Conservation (phyloP, 2,329 filamentous ascomycete species). For the Chaetomium olivaceum region DNA sequence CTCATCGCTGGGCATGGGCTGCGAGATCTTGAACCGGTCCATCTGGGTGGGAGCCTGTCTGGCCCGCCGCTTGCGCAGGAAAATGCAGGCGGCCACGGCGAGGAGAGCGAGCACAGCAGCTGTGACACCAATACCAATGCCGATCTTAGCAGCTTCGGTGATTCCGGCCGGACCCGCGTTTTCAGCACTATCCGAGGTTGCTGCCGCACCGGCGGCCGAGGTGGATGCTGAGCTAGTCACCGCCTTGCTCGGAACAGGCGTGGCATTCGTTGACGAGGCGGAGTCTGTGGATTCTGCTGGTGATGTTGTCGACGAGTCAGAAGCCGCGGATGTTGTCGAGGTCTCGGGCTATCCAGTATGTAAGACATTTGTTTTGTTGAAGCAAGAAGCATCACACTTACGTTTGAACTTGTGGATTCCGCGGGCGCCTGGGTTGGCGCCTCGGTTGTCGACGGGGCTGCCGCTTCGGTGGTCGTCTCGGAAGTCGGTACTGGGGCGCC, state of each 20-base stretch:
- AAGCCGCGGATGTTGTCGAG: slow-evolving; percentile 10
- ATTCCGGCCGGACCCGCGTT: slow-evolving; percentile 31
- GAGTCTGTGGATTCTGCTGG: slow-evolving; percentile 3
- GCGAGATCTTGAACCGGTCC: slow-evolving; percentile 49
- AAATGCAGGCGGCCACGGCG: slow-evolving; percentile 43
- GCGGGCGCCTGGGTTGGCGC: slow-evolving; percentile 13
- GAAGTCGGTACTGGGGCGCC: slow-evolving; percentile 8
- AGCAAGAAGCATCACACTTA: not conserved
- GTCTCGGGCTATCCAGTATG: slow-evolving; percentile 13
- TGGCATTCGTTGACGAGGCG: slow-evolving; percentile 7
- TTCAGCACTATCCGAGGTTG: slow-evolving; percentile 14
- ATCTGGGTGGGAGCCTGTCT: slow-evolving; percentile 28
- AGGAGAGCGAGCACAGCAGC: slow-evolving; percentile 45
- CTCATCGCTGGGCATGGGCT: slow-evolving; percentile 52
- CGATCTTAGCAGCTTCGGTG: slow-evolving; percentile 49
- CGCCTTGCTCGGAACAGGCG: slow-evolving; percentile 5
- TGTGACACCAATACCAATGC: slow-evolving; percentile 51
- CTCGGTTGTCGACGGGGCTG: slow-evolving; percentile 18
- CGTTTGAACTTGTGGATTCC: slow-evolving; percentile 10
- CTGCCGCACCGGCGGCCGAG: slow-evolving; percentile 11
- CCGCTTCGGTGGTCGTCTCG: slow-evolving; percentile 5
- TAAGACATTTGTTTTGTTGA: slow-evolving; percentile 3
- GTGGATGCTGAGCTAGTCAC: slow-evolving; percentile 10
- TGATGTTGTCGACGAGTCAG: slow-evolving; percentile 6
- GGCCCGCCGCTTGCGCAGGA: slow-evolving; percentile 37